Evolutionary conservation across 2,329 filamentous ascomycete species (phyloP).

Genomic region (Pyrenophora tritici-repentis): DNA sequence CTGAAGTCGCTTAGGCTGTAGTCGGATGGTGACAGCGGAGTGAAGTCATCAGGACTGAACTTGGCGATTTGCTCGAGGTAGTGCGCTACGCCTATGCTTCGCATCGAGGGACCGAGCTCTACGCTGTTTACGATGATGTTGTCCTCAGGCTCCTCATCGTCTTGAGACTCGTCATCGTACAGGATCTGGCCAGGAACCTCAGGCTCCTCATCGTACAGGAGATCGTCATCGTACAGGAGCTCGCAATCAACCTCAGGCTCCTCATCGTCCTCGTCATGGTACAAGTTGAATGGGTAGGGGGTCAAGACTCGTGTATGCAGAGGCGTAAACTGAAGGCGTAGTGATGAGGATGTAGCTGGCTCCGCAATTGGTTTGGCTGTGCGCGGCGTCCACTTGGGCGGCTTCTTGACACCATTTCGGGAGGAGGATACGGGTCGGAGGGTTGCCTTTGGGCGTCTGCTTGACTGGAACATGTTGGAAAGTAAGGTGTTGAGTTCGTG

Average conservation of each 20-base stretch:
- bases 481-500: no score
- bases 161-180: no score
- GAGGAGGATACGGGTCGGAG: no score
- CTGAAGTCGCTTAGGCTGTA: neutral
- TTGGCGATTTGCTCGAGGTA: constrained; percentile 10
- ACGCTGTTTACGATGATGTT: constrained; percentile 23
- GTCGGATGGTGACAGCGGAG: neutral
- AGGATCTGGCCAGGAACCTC: no score
- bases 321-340: constrained; percentile 19
- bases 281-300: constrained; percentile 17
- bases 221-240: constrained; percentile 1
- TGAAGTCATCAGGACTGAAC: neutral
- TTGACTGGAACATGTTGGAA: no score
- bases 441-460: no score
- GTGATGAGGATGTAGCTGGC: neutral
- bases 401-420: no score
- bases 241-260: no score
- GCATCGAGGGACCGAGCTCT: constrained; percentile 1
- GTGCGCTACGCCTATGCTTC: constrained; percentile 5
- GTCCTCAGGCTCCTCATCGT: constrained; percentile 3
- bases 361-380: no score
- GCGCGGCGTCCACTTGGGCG: no score
- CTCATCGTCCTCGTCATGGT: neutral
- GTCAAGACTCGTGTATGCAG: no score
- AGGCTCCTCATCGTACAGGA: no score